Base-by-base conservation (phyloP, 2,329 filamentous ascomycete genomes). In the Fusarium equiseti region DNA sequence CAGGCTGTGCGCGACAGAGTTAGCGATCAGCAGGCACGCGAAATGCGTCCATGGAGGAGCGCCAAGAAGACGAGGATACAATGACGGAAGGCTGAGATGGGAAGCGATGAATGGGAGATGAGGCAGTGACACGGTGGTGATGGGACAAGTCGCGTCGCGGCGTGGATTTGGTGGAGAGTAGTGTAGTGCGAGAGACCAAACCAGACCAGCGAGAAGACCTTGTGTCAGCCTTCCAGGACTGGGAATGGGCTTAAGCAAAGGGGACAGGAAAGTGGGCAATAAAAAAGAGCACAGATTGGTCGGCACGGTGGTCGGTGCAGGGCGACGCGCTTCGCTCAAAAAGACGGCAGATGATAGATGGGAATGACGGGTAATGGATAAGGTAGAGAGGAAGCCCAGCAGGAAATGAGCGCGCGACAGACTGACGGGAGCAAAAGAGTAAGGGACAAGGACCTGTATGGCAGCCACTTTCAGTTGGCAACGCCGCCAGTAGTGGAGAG, bases 91-190 rank as follows among this genome's bases (percentile, higher is more conserved):
- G 83, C 82, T 77, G 77, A 83, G 78, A 82, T 82, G 78, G 81
- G 79, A 59, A 59, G 63, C 59, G 71, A 71, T 60, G 66, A 67
- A 58, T 65, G 63, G 65, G 56, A 72, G 84, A 83, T 78, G 77
- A 84, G 81, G 80, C 77, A 85, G 83, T 83, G 78, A 81, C 82
- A 85, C 82, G 83, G 82, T 79, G 77, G 82, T 79, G 78, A 79
- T 79, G 80, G 79, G 75, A 77, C 74, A 78, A 81, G 79, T 81
- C 80, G 80, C 80, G 80, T 81, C 80, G 80, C 80, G 80, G 79
- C 78, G 78, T 80, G 77, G 77, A 76, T 80, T 78, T 70, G 78
- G 79, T 78, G 78, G 80, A 80, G 77, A 79, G 78, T 74, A 73
- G 74, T 77, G 77, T 76, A 76, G 75, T 77, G 77, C 75, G 76